A percentile compares a stretch with the other conserved stretches of the same genome.
These are phyloP conservation scores for Neofusicoccum ribis DNA, from an alignment of 2,329 filamentous ascomycete species.

Conservation along the genomic window DNA sequence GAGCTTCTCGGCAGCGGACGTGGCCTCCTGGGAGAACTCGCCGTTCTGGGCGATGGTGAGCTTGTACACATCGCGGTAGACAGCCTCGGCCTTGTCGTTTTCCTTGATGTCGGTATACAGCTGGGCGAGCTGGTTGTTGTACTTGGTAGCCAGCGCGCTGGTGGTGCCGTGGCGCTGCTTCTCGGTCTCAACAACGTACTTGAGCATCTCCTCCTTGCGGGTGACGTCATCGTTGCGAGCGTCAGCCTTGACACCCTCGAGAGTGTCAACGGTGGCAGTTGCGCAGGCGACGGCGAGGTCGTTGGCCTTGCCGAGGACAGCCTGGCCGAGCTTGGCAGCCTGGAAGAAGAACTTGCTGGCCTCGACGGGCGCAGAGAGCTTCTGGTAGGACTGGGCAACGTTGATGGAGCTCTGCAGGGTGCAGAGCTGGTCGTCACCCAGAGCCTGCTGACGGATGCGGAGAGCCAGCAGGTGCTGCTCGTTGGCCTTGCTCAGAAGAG, in stretches of 20 bases:
- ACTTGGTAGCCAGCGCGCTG: slow-evolving; percentile 24
- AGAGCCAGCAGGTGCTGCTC: slow-evolving; percentile 17
- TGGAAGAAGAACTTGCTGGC: slow-evolving; percentile 40
- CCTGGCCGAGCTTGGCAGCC: slow-evolving; percentile 28
- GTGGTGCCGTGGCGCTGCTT: slow-evolving; percentile 23
- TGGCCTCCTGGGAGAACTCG: slow-evolving; percentile 28
- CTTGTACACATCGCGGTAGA: slow-evolving; percentile 28
- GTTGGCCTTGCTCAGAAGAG: slow-evolving; percentile 18
- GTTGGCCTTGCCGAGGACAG: slow-evolving; percentile 17
- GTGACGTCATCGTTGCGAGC: slow-evolving; percentile 22
- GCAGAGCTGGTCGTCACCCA: slow-evolving; percentile 13
- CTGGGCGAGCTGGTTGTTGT: slow-evolving; percentile 27
- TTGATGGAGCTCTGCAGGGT: slow-evolving; percentile 19
- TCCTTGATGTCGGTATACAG: slow-evolving; percentile 27
- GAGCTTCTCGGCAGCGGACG: slow-evolving; percentile 25
- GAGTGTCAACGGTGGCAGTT: slow-evolving; percentile 16
- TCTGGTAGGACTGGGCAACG: slow-evolving; percentile 19
- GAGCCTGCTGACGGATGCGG: slow-evolving; percentile 18
- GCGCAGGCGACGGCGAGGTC: slow-evolving; percentile 20
- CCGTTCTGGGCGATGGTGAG: slow-evolving; percentile 26
- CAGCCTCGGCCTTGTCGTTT: slow-evolving; percentile 26
- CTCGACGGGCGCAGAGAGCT: slow-evolving; percentile 25
- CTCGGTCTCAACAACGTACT: slow-evolving; percentile 27
- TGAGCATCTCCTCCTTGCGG: slow-evolving; percentile 27
- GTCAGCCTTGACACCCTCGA: slow-evolving; percentile 11